These are phyloP conservation scores for Panus rudis DNA, from an alignment of 768 basidiomycete species.

Conservation along the genomic window DNA sequence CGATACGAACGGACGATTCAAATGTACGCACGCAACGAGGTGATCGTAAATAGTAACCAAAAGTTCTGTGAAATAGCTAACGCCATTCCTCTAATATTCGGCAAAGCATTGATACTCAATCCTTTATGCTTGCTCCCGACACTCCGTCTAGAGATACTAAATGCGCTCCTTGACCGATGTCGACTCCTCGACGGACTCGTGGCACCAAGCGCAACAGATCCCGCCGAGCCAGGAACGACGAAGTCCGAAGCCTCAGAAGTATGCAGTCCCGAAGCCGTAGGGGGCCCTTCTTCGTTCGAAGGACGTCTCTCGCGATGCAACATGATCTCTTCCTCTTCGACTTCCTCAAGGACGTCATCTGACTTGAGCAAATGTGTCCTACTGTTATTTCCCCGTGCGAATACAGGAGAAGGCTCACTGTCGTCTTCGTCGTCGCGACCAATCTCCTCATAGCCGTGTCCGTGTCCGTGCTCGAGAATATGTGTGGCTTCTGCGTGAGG, in stretches of 20 bases:
- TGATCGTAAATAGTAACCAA: constrained; percentile 51
- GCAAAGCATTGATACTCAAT: constrained; percentile 24
- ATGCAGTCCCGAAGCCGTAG: too few relatives aligned
- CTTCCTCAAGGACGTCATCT: constrained; percentile 17
- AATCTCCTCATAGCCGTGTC: constrained; percentile 12
- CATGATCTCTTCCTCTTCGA: constrained; percentile 17
- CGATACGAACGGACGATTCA: background rate
- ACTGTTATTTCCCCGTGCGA: constrained; percentile 20
- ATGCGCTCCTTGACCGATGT: constrained; percentile 14
- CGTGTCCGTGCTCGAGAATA: constrained; percentile 16
- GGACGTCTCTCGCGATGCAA: constrained; percentile 5
- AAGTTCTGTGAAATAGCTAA: constrained; percentile 53
- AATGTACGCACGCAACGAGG: constrained; percentile 44
- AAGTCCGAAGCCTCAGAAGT: constrained; percentile 13
- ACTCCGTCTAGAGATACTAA: constrained; percentile 9
- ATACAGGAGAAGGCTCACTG: constrained; percentile 14
- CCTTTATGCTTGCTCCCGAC: constrained; percentile 5
- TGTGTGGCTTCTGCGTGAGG: constrained; percentile 26
- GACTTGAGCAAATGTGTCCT: constrained; percentile 19
- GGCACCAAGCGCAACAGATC: constrained; percentile 20
- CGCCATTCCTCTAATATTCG: constrained; percentile 47
- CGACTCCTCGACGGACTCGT: constrained; percentile 11
- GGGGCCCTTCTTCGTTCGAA: too few relatives aligned
- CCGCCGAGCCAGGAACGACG: constrained; percentile 14
- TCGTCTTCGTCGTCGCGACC: constrained; percentile 15